These are phyloP conservation scores for Deuterostichococcus epilithicus DNA, from an alignment of 139 green algal genomes.

Conservation along the genomic window DNA sequence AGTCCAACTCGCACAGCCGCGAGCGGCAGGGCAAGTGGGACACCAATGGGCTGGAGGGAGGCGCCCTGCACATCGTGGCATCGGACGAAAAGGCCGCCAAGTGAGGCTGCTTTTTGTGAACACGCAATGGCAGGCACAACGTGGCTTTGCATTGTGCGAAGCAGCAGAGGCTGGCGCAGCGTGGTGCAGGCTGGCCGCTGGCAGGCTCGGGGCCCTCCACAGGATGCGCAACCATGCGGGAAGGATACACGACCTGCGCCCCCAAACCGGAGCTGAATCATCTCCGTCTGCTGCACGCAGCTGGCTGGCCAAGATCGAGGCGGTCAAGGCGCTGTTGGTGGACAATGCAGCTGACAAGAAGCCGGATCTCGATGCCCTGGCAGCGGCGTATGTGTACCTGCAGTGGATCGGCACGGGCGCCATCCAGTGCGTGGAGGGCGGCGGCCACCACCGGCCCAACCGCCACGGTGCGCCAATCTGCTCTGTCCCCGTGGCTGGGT, in stretches of 20 bases:
- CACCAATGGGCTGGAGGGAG: constrained; percentile 53
- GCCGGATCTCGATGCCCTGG: constrained; percentile 48
- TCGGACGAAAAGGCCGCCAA: constrained; percentile 62
- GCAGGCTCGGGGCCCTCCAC: too few relatives aligned
- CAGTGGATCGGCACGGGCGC: constrained; percentile 89
- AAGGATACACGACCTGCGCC: background rate
- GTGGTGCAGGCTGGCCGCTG: too few relatives aligned
- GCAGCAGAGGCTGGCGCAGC: background rate
- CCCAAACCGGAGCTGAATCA: background rate
- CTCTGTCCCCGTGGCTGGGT: background rate
- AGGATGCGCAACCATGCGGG: background rate
- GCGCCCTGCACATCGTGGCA: constrained; percentile 50
- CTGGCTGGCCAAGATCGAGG: constrained; percentile 78
- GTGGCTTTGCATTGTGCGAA: background rate
- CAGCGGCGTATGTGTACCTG: constrained; percentile 52
- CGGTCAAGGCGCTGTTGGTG: constrained; percentile 75
- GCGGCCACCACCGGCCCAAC: constrained; percentile 91
- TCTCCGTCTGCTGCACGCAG: constrained; percentile 25
- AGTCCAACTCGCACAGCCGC: constrained; percentile 64
- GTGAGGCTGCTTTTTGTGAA: constrained; percentile 2
- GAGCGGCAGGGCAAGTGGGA: constrained; percentile 63
- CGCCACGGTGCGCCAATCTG: constrained; percentile 52
- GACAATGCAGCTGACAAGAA: constrained; percentile 43
- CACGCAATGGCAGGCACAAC: constrained; percentile 3
- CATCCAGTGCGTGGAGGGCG: constrained; percentile 86